Evolutionary conservation across 176 grass and related monocot genomes (phyloP), one percentile per base, ranked within the genome.

Genomic region (Carex cristatella): DNA sequence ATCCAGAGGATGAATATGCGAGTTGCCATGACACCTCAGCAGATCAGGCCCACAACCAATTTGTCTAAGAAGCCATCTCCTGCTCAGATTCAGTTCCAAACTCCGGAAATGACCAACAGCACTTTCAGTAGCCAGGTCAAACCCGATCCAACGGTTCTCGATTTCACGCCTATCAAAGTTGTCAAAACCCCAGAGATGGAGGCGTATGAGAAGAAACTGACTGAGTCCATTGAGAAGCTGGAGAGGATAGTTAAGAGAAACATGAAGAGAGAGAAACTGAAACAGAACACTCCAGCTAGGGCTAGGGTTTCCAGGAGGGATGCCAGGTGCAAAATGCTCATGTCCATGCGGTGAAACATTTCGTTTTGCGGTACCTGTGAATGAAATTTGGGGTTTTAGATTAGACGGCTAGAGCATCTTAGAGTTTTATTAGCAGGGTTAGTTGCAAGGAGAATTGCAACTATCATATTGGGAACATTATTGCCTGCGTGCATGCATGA

Each of bases 291-390:
- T 3, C 61, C 68, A 46, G 51, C 88, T 76, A 88, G 38, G 38
- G 38, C 38, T 40, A 40, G 82, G 80, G 87, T 86, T 88, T 88
- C 83, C 37, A 95, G 87, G 85, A 85, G 62, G 76, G 64, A 55
- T 35, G 53, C 10, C 55, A 91, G 86, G 80, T 89, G 82, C 75
- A 88, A 85, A 56, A 83, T 58, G 56, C 82, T 91, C 82, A 91
- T 93, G 91, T 95, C 91, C 58, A 88, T 93, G 89, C 83, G 94
- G 77, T 93, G 83, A 93, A 88, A 68, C 63, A 68, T 48, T 88
- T 65, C 65, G 65, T 81, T 63, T 58, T 77, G 38, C 76, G 28
- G 19, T 79, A 10, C 4, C 28, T 8, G 68, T 15, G 62, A 19
- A 15, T 60, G 31, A 10, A 87, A 88, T 81, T 87, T 83, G 81